Conservation (phyloP, 176 grass and related monocot species). For the Oryza longistaminata region DNA sequence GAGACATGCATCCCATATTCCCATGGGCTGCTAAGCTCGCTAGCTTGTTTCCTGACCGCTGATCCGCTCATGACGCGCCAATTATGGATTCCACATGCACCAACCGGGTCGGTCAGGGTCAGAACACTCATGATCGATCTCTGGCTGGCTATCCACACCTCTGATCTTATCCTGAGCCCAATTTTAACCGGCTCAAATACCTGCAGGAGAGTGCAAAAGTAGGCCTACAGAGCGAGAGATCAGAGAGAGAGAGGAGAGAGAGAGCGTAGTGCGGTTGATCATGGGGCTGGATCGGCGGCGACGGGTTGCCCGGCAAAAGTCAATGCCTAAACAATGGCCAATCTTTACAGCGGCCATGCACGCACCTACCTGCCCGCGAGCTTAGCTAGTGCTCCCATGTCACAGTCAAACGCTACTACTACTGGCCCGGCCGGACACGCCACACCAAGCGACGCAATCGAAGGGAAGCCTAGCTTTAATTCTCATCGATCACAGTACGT, state of each 20-base stretch:
- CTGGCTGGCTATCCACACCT: background rate
- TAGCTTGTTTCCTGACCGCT: background rate
- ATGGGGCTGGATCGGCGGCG: background rate
- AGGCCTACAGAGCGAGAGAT: background rate
- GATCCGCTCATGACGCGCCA: constrained; percentile 8
- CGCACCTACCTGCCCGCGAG: background rate
- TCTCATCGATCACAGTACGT: background rate
- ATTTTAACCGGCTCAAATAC: background rate
- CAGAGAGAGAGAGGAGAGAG: background rate
- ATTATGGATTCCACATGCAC: constrained; percentile 49
- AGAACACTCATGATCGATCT: constrained; percentile 22
- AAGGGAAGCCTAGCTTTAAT: constrained; percentile 23
- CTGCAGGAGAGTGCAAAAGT: background rate
- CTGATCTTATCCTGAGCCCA: constrained; percentile 10
- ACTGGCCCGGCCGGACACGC: background rate
- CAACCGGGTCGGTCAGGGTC: background rate
- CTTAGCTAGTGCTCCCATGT: constrained; percentile 36
- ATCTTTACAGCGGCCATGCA: constrained; percentile 16
- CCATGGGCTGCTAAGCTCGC: background rate
- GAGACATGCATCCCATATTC: background rate
- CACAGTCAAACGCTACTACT: constrained; percentile 33
- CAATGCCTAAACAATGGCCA: constrained; percentile 36
- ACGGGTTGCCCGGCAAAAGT: constrained; percentile 19
- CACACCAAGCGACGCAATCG: constrained; percentile 2
- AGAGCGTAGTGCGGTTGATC: background rate